These are phyloP conservation scores for Panellus pusillus DNA, from an alignment of 768 basidiomycete species.

Conservation along the genomic window DNA sequence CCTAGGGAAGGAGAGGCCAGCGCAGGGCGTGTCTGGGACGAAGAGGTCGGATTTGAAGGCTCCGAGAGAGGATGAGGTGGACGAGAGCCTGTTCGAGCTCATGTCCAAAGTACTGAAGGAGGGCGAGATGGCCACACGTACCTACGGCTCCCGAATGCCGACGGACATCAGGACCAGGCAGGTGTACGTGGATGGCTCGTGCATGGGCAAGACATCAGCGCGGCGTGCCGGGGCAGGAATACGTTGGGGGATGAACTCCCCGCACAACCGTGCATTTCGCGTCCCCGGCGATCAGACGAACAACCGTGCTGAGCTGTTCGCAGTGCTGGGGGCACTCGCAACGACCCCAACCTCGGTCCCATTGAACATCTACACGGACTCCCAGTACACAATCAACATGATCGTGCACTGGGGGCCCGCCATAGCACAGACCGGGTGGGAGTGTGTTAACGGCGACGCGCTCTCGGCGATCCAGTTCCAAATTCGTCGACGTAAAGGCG, in stretches of 20 bases:
- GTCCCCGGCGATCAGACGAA: background rate
- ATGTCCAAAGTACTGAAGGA: no score
- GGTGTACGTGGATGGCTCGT: no score
- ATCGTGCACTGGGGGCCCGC: background rate
- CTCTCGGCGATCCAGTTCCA: background rate
- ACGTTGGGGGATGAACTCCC: background rate
- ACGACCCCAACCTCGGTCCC: background rate
- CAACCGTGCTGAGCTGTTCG: conserved; percentile 1
- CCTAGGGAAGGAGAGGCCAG: no score
- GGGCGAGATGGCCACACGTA: no score
- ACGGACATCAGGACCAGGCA: no score
- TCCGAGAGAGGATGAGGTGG: no score
- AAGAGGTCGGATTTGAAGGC: no score
- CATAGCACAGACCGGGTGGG: background rate
- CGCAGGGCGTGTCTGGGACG: no score
- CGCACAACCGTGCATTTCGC: background rate
- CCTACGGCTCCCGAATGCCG: no score
- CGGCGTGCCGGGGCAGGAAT: no score
- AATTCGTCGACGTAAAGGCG: background rate
- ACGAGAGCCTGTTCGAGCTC: no score
- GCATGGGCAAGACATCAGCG: no score
- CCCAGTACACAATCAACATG: conserved; percentile 3
- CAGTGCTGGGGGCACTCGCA: background rate
- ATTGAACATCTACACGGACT: background rate
- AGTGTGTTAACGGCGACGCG: background rate